These are phyloP conservation scores for sorghum (Sorghum bicolor) DNA, from an alignment of 176 grass and related monocot species.

Conservation along the genomic window Sorghum_bicolor_NCBIv3 NC_012879.2:56906001-56906500, in stretches of 20 bases:
- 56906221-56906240: not conserved
- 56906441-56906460: not conserved
- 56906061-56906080: not conserved
- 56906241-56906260: not conserved
- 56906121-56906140: constrained; percentile 9
- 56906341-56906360: not conserved
- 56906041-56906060: no score
- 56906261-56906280: not conserved
- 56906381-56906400: not conserved
- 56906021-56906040: not conserved
- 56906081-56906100: not conserved
- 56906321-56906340: not conserved
- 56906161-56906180: not conserved
- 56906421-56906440: not conserved
- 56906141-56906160: not conserved
- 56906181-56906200: not conserved
- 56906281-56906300: no score
- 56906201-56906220: not conserved
- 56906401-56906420: not conserved
- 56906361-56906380: not conserved
- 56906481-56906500: not conserved
- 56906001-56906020: not conserved
- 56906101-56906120: constrained; percentile 8
- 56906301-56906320: not conserved
- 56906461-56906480: not conserved